Evolutionary conservation across 306 rosid genomes (phyloP), one percentile per base, ranked within the genome.

Genomic region (Cucurbita maxima): DNA sequence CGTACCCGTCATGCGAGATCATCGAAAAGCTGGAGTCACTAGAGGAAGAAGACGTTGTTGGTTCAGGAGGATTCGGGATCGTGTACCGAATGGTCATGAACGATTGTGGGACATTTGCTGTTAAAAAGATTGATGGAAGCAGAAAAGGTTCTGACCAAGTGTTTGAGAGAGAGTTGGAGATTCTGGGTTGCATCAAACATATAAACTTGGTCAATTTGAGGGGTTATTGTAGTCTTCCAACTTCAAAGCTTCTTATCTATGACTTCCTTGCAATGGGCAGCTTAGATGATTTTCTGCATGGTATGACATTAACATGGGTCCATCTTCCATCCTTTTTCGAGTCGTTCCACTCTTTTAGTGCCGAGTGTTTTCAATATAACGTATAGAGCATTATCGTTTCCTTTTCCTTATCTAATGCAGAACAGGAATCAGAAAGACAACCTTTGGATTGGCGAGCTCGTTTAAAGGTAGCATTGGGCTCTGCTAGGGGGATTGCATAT

Each of bases 81-180:
- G 99, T 95, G 40, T 91, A 89, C 76, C 84, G 96, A 41, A 95
- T 91, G 99, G 96, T 89, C 34, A 95, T 95, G 97, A 91, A 89
- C 76, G 97, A 95, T 76, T 83, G 92, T n/a, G 92, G 96, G 60
- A 86, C 91, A 43, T 95, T 89, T 83, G 99, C 99, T 37, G 97
- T 95, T 69, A 95, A 95, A 85, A 73, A 85, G 72, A 89, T 95
- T 56, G 99, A 95, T 69, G 82, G 92, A 78, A 84, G 88, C 70
- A 82, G 85, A 16, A 86, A 86, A 79, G 96, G 92, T 67, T 91
- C 90, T 7, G 97, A 95, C 80, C 88, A 95, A 79, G 91, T 83
- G 34, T 95, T 95, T 57, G 99, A 95, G 84, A 85, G 99, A 76
- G 92, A 95, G 80, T 79, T 95, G 34, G 99, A 91, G 82, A 88